These are phyloP conservation scores for Trichoderma sp. DNA, from an alignment of 2,329 filamentous ascomycete species.

Conservation along the genomic window DNA sequence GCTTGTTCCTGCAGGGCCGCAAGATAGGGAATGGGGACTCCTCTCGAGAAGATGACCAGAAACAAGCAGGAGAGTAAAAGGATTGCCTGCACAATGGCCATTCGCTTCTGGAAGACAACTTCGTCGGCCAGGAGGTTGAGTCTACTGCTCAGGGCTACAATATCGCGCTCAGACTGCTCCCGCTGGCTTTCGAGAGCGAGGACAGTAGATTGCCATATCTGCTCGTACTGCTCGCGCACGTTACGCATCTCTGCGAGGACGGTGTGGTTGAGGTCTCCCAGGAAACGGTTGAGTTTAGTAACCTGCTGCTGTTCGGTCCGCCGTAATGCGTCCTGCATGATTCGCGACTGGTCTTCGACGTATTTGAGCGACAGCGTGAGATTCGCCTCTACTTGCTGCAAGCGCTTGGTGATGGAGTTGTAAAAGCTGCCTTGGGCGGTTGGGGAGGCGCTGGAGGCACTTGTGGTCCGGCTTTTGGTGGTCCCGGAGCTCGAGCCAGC, in stretches of 20 bases:
- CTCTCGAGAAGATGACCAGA: constrained; percentile 78
- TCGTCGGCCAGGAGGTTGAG: constrained; percentile 93
- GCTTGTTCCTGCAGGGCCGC: constrained; percentile 39
- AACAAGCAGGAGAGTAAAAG: constrained; percentile 85
- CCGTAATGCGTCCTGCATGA: constrained; percentile 83
- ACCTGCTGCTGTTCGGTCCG: constrained; percentile 88
- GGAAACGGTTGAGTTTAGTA: constrained; percentile 78
- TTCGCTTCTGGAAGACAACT: constrained; percentile 82
- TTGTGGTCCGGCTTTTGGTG: constrained; percentile 38
- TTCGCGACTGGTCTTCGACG: constrained; percentile 92
- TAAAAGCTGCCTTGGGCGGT: constrained; percentile 98
- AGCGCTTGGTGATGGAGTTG: constrained; percentile 90
- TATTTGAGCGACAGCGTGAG: constrained; percentile 92
- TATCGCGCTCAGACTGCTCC: constrained; percentile 80
- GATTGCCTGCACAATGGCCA: constrained; percentile 89
- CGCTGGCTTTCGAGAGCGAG: constrained; percentile 88
- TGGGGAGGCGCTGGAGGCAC: constrained; percentile 55
- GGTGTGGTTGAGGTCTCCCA: constrained; percentile 83
- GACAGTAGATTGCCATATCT: constrained; percentile 94
- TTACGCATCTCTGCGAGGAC: constrained; percentile 79
- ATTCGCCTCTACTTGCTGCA: constrained; percentile 89
- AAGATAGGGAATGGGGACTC: constrained; percentile 46
- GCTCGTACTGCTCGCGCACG: constrained; percentile 86
- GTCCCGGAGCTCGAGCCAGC: not conserved
- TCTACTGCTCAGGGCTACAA: constrained; percentile 77